These are phyloP conservation scores for Berberis thunbergii DNA, from an alignment of 164 flowering plant species.

Conservation along the genomic window DNA sequence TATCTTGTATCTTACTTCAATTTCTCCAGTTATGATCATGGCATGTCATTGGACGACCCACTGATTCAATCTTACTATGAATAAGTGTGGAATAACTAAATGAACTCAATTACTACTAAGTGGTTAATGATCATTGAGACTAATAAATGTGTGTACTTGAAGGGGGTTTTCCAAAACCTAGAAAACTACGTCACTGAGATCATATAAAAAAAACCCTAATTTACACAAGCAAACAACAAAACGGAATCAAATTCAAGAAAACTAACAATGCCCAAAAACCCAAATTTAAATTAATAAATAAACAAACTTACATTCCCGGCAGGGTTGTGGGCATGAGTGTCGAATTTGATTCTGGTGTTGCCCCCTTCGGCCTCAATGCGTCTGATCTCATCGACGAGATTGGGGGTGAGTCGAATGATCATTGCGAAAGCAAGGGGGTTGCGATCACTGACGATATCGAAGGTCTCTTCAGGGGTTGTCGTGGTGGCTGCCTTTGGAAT, in stretches of 20 bases:
- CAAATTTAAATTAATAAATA: not conserved
- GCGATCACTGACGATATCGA: constrained; percentile 45
- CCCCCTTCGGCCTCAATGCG: constrained; percentile 68
- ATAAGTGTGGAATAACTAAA: too few relatives aligned
- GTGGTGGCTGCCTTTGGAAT: constrained; percentile 14
- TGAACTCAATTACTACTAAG: too few relatives aligned
- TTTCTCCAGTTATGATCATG: too few relatives aligned
- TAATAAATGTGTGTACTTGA: too few relatives aligned
- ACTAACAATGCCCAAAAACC: not conserved
- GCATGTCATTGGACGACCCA: too few relatives aligned
- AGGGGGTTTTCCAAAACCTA: too few relatives aligned
- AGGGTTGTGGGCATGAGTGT: constrained; percentile 40
- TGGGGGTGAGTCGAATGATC: constrained; percentile 74
- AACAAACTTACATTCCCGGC: constrained; percentile 56
- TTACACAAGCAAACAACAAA: not conserved
- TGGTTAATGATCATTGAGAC: too few relatives aligned
- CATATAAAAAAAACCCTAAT: not conserved
- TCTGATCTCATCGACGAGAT: constrained; percentile 86
- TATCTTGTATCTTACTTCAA: too few relatives aligned
- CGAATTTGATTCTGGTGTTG: constrained; percentile 73
- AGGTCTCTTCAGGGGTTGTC: constrained; percentile 45
- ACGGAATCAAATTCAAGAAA: constrained; percentile 4
- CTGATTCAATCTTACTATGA: too few relatives aligned
- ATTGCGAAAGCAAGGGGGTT: constrained; percentile 57
- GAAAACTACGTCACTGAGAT: not conserved